Evolutionary conservation across 768 basidiomycete genomes (phyloP).

Genomic region (Rhizopogon vesiculosus): DNA sequence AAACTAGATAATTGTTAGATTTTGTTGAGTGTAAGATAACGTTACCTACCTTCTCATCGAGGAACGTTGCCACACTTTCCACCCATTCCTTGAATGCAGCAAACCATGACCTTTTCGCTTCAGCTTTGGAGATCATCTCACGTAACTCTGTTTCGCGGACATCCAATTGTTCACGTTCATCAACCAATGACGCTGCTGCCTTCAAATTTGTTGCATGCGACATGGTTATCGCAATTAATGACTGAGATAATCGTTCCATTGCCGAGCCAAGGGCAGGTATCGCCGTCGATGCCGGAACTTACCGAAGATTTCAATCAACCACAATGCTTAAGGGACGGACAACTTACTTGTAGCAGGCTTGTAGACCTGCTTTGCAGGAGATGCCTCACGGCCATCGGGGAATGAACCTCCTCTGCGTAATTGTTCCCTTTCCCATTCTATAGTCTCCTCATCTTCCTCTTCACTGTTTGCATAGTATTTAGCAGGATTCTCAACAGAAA

Average conservation of each 20-base stretch:
- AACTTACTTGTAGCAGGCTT: conserved; percentile 66
- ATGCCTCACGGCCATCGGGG: conserved; percentile 28
- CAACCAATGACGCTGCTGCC: conserved; percentile 50
- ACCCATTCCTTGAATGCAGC: conserved; percentile 73
- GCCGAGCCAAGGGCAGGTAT: conserved; percentile 64
- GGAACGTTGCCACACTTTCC: conserved; percentile 77
- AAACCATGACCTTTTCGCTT: conserved; percentile 82
- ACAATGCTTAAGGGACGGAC: not conserved
- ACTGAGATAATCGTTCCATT: conserved; percentile 54
- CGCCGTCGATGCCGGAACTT: conserved; percentile 64
- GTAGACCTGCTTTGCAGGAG: conserved; percentile 53
- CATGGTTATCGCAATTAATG: conserved; percentile 53
- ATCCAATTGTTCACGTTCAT: conserved; percentile 63
- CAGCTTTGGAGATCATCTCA: conserved; percentile 67
- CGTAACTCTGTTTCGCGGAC: conserved; percentile 69
- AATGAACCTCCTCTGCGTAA: conserved; percentile 67
- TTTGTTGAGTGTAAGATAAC: not conserved
- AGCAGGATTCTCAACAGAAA: not conserved
- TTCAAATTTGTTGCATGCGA: conserved; percentile 65
- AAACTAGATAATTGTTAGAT: conserved; percentile 42
- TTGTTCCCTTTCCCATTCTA: conserved; percentile 85
- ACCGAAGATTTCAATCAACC: conserved; percentile 4
- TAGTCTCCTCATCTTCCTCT: conserved; percentile 80
- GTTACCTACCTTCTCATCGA: conserved; percentile 75
- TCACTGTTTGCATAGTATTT: conserved; percentile 37